Evolutionary conservation across 108 stramenopile species (phyloP).

Genomic region (Pseudonitzschia multiseries): DNA sequence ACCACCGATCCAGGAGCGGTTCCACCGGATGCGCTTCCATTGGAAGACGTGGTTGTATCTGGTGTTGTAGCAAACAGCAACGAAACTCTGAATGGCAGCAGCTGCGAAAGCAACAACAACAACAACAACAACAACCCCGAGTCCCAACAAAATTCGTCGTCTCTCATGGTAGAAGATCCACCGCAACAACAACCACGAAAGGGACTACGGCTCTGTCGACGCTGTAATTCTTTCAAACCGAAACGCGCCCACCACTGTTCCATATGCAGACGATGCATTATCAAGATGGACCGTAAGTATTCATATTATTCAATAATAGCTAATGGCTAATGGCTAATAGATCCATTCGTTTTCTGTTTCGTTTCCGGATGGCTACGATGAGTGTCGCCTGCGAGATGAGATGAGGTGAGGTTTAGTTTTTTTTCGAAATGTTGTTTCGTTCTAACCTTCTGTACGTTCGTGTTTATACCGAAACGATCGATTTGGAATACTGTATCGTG

Average conservation of each 20-base stretch:
- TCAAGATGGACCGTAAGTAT: conserved; percentile 89
- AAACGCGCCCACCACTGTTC: conserved; percentile 74
- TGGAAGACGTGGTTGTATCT: too few relatives aligned
- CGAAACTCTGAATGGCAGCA: too few relatives aligned
- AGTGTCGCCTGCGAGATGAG: too few relatives aligned
- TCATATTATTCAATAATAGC: too few relatives aligned
- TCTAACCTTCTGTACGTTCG: too few relatives aligned
- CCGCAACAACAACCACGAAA: conserved; percentile 30
- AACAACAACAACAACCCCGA: conserved; percentile 5
- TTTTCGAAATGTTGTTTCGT: background rate
- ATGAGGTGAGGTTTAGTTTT: too few relatives aligned
- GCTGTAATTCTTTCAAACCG: conserved; percentile 87
- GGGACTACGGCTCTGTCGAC: conserved; percentile 66
- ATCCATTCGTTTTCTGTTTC: too few relatives aligned
- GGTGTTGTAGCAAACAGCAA: conserved; percentile 32
- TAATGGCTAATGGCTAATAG: too few relatives aligned
- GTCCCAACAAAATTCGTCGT: background rate
- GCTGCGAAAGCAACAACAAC: too few relatives aligned
- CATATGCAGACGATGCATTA: conserved; percentile 87
- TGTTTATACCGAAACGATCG: too few relatives aligned
- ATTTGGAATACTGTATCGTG: too few relatives aligned
- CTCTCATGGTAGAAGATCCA: conserved; percentile 9
- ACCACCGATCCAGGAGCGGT: conserved; percentile 91
- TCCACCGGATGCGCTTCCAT: conserved; percentile 79
- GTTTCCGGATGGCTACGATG: too few relatives aligned